These are phyloP conservation scores for Talaromyces sp. DNA, from an alignment of 2,329 filamentous ascomycete genomes.

Conservation along the genomic window DNA sequence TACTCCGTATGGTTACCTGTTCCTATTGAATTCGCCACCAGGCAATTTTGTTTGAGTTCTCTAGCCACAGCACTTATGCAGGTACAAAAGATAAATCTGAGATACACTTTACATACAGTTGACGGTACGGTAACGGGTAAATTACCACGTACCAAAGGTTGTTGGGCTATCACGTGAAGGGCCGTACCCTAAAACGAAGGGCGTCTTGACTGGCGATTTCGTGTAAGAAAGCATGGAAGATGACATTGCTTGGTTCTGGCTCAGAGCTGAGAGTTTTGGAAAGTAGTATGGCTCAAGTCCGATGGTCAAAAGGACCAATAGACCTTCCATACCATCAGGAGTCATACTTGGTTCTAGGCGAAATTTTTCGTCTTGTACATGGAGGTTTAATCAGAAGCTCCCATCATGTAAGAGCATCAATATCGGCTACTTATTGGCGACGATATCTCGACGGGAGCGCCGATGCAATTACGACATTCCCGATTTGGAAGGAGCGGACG, in stretches of 20 bases:
- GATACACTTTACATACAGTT: neutral
- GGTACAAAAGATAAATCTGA: neutral
- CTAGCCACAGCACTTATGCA: slow-evolving; percentile 7
- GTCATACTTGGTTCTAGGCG: neutral
- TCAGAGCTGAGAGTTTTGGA: neutral
- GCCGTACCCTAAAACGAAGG: neutral
- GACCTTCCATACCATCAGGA: neutral
- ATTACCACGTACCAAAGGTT: neutral
- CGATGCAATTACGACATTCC: too few species aligned
- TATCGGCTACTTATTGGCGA: too few species aligned
- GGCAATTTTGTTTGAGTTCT: slow-evolving; percentile 9
- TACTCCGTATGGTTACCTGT: neutral
- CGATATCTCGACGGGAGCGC: too few species aligned
- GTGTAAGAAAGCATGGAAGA: neutral
- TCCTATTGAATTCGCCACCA: neutral
- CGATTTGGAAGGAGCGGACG: too few species aligned
- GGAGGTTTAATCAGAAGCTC: too few species aligned
- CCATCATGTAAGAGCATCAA: too few species aligned
- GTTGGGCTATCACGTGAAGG: neutral
- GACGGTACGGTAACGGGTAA: neutral
- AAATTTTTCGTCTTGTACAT: neutral
- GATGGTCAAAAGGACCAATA: too few species aligned
- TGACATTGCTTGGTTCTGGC: neutral
- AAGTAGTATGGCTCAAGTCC: neutral
- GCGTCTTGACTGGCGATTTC: neutral